Base-by-base conservation (phyloP, 2,329 filamentous ascomycete species). In the Raffaelea deltoideospora region DNA sequence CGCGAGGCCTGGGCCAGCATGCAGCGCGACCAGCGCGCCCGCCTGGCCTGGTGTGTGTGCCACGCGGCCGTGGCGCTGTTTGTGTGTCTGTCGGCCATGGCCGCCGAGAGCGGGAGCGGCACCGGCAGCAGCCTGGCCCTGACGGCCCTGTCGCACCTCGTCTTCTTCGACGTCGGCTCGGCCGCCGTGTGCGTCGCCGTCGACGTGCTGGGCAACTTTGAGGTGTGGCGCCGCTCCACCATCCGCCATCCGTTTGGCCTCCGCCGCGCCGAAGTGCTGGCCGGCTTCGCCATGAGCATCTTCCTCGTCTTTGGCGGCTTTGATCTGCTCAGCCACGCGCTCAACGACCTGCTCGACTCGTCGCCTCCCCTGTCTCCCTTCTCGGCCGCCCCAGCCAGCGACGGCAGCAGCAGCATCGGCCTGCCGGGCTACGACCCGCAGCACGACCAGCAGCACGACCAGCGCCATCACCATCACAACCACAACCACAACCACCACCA, bases 261-360 rank as follows among this genome's bases (percentile, higher is more conserved):
- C 19, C 85, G 95, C 59, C 75, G 90, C 37, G 82, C 83, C 40
- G 90, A 98, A 57, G 88, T 98, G 5, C 72, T 98, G 14, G 86
- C 87, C 26, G 90, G 90, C 15, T 94, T 98, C 45, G 90, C 87
- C 42, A 85, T 96, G 76, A 92, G 86, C 35, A 81, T 98, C 28
- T 85, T 95, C 43, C 72, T 98, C 11, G 72, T 94, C n/a, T 98
- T 98, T 58, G 94, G 94, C 65, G 88, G 88, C 17, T 79, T 96
- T 50, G 90, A 98, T 50, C 73, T 98, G 34, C 79, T 98, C 42
- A 93, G 84, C 29, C 90, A 98, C 55, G 88, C 85, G 41, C 65
- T 94, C 14, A 90, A 94, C 53, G 88, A 98, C 56, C 72, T 86
- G n/a, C 72, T 98, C 10, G 88, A 95, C 57, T 9, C 26, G 26